Evolutionary conservation across 1,284 basidiomycete genomes (phyloP), one percentile per base, ranked within the genome.

Genomic region (Moesziomyces parantarcticus): DNA sequence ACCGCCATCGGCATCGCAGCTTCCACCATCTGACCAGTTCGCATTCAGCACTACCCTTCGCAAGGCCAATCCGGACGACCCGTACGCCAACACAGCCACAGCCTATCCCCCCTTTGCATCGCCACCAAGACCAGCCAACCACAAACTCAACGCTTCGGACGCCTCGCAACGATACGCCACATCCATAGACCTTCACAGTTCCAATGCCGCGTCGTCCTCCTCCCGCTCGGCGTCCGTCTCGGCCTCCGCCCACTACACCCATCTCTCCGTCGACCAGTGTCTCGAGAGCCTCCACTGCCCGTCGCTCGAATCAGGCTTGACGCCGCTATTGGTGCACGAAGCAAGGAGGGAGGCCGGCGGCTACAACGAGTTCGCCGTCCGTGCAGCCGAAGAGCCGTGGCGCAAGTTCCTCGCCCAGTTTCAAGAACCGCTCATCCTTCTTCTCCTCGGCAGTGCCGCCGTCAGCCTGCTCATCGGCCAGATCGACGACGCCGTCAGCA

Each of bases 361-460:
- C 5, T 72, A 67, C 46, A 98, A 98, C 85, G 95, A 98, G 84
- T 97, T 98, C 80, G 89, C 92, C 2, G 92, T 97, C n/a, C 88
- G 89, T 0, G 86, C 91, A 0, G 90, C 92, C 1, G 93, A 97
- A 79, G 90, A 92, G 2, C 84, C 91, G 4, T 86, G 90, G 59
- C 85, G 93, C 82, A 97, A 97, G 85, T 97, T 98, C 81, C 88
- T 91, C 8, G 92, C 92, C 82, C 95, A 92, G 46, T 93, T 98
- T 50, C 95, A 94, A 82, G 95, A 97, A 84, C 95, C 95, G 0
- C 86, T 98, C 7, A 97, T 97, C 78, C 86, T 97, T 16, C 87
- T 98, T 1, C 86, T 98, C 21, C 90, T 96, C 61, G 94, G 89
- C 18, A 95, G 92, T 79, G 94, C 94, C 0, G 87, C 88, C 9